Percentiles rank a stretch among this genome's conserved stretches.
These are phyloP conservation scores for Herpetomonas tarakana DNA, from an alignment of 208 protist species.

Conservation along the genomic window DNA sequence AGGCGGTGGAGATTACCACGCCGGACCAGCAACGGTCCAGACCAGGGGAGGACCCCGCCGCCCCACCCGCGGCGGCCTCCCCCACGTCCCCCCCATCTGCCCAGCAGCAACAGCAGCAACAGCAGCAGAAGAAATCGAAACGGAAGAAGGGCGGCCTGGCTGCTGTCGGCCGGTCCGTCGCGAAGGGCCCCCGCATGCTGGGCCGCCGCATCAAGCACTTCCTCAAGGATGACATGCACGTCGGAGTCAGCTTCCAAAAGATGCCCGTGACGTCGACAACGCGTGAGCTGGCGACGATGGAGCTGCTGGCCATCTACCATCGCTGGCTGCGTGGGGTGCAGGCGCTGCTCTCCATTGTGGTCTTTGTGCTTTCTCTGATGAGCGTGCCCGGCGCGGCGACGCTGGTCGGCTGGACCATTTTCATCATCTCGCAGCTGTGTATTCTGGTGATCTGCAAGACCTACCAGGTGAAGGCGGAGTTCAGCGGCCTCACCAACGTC, in stretches of 20 bases:
- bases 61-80: not conserved
- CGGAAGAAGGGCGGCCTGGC: slow-evolving; percentile 6
- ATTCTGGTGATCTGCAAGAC: slow-evolving; percentile 51
- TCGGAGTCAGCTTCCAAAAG: slow-evolving; percentile 50
- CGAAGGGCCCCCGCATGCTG: slow-evolving; percentile 53
- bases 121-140: slow-evolving; percentile 1
- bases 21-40: not conserved
- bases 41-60: not conserved
- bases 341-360: slow-evolving; percentile 51
- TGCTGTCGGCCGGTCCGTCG: slow-evolving; percentile 27
- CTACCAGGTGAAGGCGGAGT: slow-evolving; percentile 67
- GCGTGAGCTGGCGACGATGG: slow-evolving; percentile 43
- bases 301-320: slow-evolving; percentile 62
- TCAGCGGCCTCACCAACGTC: slow-evolving; percentile 52
- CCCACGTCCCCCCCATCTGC: not conserved
- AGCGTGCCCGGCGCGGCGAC: slow-evolving; percentile 20
- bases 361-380: slow-evolving; percentile 55
- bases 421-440: slow-evolving; percentile 39
- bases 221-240: slow-evolving; percentile 59
- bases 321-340: slow-evolving; percentile 71
- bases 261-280: slow-evolving; percentile 37
- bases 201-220: slow-evolving; percentile 65
- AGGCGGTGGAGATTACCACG: not conserved
- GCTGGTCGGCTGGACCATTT: slow-evolving; percentile 60
- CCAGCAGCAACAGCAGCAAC: not conserved